Percentiles rank a stretch among this genome's conserved stretches.
Conservation (phyloP, 2,329 filamentous ascomycete genomes). For the Fusarium bulbicola region DNA sequence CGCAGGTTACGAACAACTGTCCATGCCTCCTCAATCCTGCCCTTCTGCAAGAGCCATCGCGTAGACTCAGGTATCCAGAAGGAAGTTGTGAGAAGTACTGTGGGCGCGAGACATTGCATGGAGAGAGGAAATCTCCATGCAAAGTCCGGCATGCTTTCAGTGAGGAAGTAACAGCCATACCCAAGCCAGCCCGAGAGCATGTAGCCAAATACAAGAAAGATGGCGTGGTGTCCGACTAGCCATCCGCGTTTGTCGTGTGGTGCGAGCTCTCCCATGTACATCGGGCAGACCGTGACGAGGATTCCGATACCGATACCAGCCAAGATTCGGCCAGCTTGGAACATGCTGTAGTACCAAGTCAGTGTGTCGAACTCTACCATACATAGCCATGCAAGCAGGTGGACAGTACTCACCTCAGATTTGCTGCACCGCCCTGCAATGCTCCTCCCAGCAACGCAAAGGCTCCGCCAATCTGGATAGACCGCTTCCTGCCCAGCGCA, state of each 20-base stretch:
- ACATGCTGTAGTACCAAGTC: slow-evolving; percentile 27
- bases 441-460: slow-evolving; percentile 56
- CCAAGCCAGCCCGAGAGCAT: slow-evolving; percentile 52
- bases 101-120: slow-evolving; percentile 51
- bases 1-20: slow-evolving; percentile 51
- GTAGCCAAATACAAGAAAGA: slow-evolving; percentile 56
- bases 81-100: slow-evolving; percentile 48
- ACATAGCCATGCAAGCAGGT: accelerated
- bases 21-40: slow-evolving; percentile 55
- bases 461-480: slow-evolving; percentile 56
- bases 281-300: slow-evolving; percentile 48
- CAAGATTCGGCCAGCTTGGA: slow-evolving; percentile 55
- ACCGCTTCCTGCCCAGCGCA: slow-evolving; percentile 52
- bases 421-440: slow-evolving; percentile 55
- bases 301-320: slow-evolving; percentile 55
- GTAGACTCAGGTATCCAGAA: slow-evolving; percentile 53
- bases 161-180: slow-evolving; percentile 46
- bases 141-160: slow-evolving; percentile 39
- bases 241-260: slow-evolving; percentile 55
- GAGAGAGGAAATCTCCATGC: slow-evolving; percentile 55
- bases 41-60: slow-evolving; percentile 59
- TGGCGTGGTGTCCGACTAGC: slow-evolving; percentile 59
- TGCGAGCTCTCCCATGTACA: slow-evolving; percentile 46
- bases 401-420: slow-evolving; percentile 46
- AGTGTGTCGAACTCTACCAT: accelerated